Evolutionary conservation across 1,284 basidiomycete genomes (phyloP), one percentile per base, ranked within the genome.

Genomic region (Puccinia hordei): DNA sequence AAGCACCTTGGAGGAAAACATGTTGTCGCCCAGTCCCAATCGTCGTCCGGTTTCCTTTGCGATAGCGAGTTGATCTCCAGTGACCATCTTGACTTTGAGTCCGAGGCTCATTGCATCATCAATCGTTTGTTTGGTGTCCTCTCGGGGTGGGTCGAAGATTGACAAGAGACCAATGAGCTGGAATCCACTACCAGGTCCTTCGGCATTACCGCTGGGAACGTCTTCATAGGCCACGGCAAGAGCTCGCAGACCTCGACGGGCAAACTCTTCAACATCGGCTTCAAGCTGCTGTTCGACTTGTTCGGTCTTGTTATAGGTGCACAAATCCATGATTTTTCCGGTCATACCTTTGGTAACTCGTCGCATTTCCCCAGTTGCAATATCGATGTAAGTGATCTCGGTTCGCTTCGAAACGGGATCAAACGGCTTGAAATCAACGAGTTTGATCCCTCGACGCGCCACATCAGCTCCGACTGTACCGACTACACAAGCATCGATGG

Each of bases 331-430:
- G 68, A 85, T 83, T 33, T 92, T 92, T 89, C 93, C 93, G 77
- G 96, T 97, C 95, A 98, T 98, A 87, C 95, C 96, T 92, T 99
- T 98, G 86, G 96, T 97, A 84, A 95, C 95, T 85, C 95, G 93
- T 90, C 96, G 96, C 84, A 97, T 90, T 88, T 93, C 93, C 87
- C 95, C 95, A 51, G 93, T 90, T 24, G 93, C 90, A 87, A 94
- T 91, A 87, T 98, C 95, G 82, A 91, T 91, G 89, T 98, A 98
- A 81, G 96, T 98, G 86, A 97, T 95, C 88, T 98, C 95, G 82
- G 95, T 98, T 86, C 95, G 94, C 90, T 98, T 98, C 90, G 96
- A 94, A 84, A 96, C 94, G 81, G 96, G 95, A 90, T 98, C 96
- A 90, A 98, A 98, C 27, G 96, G 95, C 89, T 96, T 98, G 90